A percentile compares a stretch with the other conserved stretches of the same genome.
Conservation (phyloP, 1,284 basidiomycete species). For the Pseudozyma tsukubaensis region DNA sequence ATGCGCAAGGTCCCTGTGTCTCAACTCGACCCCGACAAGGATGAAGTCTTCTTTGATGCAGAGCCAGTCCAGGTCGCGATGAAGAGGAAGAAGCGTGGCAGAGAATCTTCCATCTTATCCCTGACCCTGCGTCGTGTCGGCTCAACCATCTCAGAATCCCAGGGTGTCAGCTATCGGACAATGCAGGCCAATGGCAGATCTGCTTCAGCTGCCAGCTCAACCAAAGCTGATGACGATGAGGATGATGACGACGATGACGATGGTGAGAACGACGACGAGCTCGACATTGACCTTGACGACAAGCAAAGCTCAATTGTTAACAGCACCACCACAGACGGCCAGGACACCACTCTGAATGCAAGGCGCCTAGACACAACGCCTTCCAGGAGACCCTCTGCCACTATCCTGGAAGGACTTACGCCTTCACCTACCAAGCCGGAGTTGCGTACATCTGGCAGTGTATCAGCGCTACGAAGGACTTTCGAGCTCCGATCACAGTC, state of each 20-base stretch:
- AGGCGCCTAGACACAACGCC: slow-evolving; percentile 14
- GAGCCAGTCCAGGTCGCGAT: slow-evolving; percentile 52
- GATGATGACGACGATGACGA: slow-evolving; percentile 20
- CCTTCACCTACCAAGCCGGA: slow-evolving; percentile 16
- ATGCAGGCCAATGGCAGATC: slow-evolving; percentile 26
- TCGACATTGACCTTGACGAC: not conserved
- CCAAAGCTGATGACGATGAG: slow-evolving; percentile 19
- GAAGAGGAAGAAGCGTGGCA: slow-evolving; percentile 59
- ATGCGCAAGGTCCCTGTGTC: slow-evolving; percentile 43
- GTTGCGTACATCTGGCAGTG: slow-evolving; percentile 28
- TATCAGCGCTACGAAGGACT: slow-evolving; percentile 25
- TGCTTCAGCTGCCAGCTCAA: slow-evolving; percentile 19
- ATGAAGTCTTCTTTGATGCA: slow-evolving; percentile 57
- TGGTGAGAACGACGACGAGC: slow-evolving; percentile 8
- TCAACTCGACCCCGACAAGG: slow-evolving; percentile 56
- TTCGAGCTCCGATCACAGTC: slow-evolving; percentile 47
- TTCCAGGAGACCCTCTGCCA: slow-evolving; percentile 13
- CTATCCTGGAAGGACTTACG: slow-evolving; percentile 8
- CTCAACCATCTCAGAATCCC: slow-evolving; percentile 51
- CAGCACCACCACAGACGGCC: slow-evolving; percentile 20
- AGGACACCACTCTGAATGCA: slow-evolving; percentile 20
- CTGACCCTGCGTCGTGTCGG: slow-evolving; percentile 55
- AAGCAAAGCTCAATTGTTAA: slow-evolving; percentile 9
- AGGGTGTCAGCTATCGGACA: slow-evolving; percentile 15
- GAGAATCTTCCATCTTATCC: slow-evolving; percentile 59